phyloP scores from a whole-genome alignment of 1,139 yeast species.

The Blastobotrys buckinghamii region DNA sequence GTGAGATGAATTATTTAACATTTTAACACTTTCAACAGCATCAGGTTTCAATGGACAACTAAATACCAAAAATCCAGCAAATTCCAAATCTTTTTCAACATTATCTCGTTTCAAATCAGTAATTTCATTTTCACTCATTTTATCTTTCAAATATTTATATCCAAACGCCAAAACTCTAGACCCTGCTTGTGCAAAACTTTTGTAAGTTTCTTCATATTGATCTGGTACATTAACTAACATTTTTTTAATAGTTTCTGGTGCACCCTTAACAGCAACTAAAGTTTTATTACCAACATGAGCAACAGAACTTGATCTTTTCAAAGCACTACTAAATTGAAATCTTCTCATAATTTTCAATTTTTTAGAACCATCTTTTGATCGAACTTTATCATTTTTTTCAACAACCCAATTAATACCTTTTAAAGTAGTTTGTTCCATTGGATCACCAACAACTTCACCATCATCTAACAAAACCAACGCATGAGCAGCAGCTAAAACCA shows the following conservation, averaged over 20 bases:
- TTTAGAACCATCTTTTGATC: slow-evolving; percentile 27
- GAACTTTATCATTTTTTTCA: slow-evolving; percentile 55
- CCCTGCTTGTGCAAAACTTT: slow-evolving; percentile 90
- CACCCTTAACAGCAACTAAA: slow-evolving; percentile 93
- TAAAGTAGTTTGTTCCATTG: slow-evolving; percentile 96
- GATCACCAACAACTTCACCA: slow-evolving; percentile 98
- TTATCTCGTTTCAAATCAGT: slow-evolving; percentile 60
- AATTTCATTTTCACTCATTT: slow-evolving; percentile 46
- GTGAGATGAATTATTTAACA: slow-evolving; percentile 93
- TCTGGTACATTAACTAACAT: slow-evolving; percentile 72
- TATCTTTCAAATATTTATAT: slow-evolving; percentile 61
- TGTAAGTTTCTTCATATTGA: slow-evolving; percentile 78
- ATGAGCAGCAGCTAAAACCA: slow-evolving; percentile 90
- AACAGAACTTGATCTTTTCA: slow-evolving; percentile 90
- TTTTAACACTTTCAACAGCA: slow-evolving; percentile 82
- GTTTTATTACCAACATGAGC: slow-evolving; percentile 53
- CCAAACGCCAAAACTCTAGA: slow-evolving; percentile 95
- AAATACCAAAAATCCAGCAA: slow-evolving; percentile 94
- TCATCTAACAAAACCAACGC: slow-evolving; percentile 90
- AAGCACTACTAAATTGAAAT: slow-evolving; percentile 93
- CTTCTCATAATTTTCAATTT: slow-evolving; percentile 76
- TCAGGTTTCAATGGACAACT: slow-evolving; percentile 94
- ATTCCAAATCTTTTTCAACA: slow-evolving; percentile 66
- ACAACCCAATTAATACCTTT: slow-evolving; percentile 84
- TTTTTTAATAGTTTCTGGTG: slow-evolving; percentile 91